Evolutionary conservation across 192 early-diverging fungal species (phyloP).

Genomic region (Globomyces pollinis-pini): DNA sequence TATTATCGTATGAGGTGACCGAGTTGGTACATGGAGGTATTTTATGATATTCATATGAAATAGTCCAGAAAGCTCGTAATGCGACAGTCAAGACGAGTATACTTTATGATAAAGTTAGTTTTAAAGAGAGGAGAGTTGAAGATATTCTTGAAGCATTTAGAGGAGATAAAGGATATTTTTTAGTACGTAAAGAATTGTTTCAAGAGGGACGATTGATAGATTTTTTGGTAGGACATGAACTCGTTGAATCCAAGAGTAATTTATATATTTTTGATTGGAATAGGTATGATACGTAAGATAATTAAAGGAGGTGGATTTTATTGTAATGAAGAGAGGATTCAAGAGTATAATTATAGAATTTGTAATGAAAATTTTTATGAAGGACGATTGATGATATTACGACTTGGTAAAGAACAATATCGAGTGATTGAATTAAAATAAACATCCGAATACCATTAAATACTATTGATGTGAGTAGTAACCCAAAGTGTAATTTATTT

Average conservation of each 20-base stretch:
- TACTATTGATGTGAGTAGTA: no score
- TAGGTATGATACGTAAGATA: conserved; percentile 51
- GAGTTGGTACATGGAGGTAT: conserved; percentile 81
- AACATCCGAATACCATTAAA: no score
- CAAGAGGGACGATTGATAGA: conserved; percentile 35
- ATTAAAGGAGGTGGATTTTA: conserved; percentile 77
- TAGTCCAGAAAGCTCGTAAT: conserved; percentile 48
- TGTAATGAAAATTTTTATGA: conserved; percentile 53
- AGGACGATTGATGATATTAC: conserved; percentile 55
- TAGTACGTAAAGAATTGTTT: conserved; percentile 40
- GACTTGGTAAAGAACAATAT: conserved; percentile 77
- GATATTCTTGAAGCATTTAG: conserved; percentile 69
- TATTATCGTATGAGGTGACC: conserved; percentile 76
- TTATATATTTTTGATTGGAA: conserved; percentile 65
- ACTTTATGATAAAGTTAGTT: conserved; percentile 53
- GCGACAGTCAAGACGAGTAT: conserved; percentile 67
- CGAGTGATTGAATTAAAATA: conserved; percentile 53
- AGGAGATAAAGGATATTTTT: conserved; percentile 51
- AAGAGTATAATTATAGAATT: conserved; percentile 31
- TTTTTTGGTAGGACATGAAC: conserved; percentile 48
- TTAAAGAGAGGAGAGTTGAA: conserved; percentile 31
- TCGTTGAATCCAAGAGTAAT: conserved; percentile 47
- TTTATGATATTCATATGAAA: background rate
- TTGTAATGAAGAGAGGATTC: conserved; percentile 46
- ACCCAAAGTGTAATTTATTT: no score